These are phyloP conservation scores for Lecanicillium sp. DNA, from an alignment of 2,329 filamentous ascomycete species.

Conservation along the genomic window DNA sequence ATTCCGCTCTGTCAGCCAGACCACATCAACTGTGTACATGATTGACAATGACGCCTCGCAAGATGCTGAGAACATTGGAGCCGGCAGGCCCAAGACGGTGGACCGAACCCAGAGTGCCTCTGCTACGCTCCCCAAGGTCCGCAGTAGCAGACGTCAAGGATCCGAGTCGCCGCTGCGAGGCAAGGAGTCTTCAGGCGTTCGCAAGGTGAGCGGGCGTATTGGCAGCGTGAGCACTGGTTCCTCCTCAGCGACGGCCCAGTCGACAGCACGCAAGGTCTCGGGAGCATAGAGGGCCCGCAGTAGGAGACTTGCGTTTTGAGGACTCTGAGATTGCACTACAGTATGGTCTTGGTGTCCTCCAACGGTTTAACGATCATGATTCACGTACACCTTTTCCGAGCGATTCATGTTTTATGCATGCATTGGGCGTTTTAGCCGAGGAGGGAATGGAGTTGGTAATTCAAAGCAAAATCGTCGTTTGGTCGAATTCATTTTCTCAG, in stretches of 20 bases:
- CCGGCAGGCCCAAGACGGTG: constrained; percentile 50
- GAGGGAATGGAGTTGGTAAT: too few relatives aligned
- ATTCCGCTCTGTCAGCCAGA: constrained; percentile 66
- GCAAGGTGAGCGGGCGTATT: constrained; percentile 60
- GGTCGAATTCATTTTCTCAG: too few relatives aligned
- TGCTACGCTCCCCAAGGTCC: constrained; percentile 56
- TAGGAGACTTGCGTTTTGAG: constrained; percentile 10
- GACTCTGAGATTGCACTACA: constrained; percentile 4
- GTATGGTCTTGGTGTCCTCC: constrained; percentile 12
- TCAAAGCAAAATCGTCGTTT: too few relatives aligned
- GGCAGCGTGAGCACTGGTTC: constrained; percentile 45
- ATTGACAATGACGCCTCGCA: constrained; percentile 62
- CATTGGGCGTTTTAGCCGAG: constrained; percentile 19
- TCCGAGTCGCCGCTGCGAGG: constrained; percentile 40
- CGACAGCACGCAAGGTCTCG: constrained; percentile 47
- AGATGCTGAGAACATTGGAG: constrained; percentile 64
- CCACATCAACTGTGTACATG: constrained; percentile 59
- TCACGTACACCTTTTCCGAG: constrained; percentile 23
- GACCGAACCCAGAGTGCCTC: constrained; percentile 47
- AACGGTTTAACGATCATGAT: constrained; percentile 34
- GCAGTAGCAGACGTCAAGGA: constrained; percentile 45
- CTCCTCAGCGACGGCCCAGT: constrained; percentile 29
- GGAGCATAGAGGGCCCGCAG: constrained; percentile 25
- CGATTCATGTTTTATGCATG: constrained; percentile 33
- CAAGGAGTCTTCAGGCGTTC: constrained; percentile 46